A percentile compares a stretch with the other conserved stretches of the same genome.
These are phyloP conservation scores for Hydrangea macrophylla DNA, from an alignment of 148 eudicot species.

Conservation along the genomic window DNA sequence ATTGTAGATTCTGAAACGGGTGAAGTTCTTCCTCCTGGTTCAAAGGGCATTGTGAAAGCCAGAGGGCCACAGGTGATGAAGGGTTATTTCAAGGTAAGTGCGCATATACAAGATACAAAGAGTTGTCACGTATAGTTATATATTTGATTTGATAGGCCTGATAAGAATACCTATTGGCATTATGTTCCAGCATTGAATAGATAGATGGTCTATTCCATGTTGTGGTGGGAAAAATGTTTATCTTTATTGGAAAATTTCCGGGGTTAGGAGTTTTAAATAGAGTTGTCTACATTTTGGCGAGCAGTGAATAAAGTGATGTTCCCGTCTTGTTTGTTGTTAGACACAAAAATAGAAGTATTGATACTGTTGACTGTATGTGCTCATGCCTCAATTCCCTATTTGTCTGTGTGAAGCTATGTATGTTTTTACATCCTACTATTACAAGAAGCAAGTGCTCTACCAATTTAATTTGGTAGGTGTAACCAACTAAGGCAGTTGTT, in stretches of 20 bases:
- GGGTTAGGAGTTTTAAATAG: background rate
- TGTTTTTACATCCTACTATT: background rate
- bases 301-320: background rate
- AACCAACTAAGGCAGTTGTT: background rate
- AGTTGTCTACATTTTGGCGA: background rate
- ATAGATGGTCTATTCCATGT: background rate
- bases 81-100: slow-evolving; percentile 84
- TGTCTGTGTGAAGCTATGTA: background rate
- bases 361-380: background rate
- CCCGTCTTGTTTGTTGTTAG: background rate
- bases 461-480: background rate
- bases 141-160: background rate
- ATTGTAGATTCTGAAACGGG: slow-evolving; percentile 66
- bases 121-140: background rate
- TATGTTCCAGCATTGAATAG: background rate
- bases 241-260: background rate
- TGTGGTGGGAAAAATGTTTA: no score
- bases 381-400: background rate
- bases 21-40: slow-evolving; percentile 65
- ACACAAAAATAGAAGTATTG: background rate
- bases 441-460: background rate
- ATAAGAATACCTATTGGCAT: background rate
- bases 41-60: slow-evolving; percentile 73
- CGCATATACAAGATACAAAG: background rate
- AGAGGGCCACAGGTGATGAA: slow-evolving; percentile 93